Conservation (phyloP, 495 filamentous ascomycete species). For the Talaromyces thailandensis region DNA sequence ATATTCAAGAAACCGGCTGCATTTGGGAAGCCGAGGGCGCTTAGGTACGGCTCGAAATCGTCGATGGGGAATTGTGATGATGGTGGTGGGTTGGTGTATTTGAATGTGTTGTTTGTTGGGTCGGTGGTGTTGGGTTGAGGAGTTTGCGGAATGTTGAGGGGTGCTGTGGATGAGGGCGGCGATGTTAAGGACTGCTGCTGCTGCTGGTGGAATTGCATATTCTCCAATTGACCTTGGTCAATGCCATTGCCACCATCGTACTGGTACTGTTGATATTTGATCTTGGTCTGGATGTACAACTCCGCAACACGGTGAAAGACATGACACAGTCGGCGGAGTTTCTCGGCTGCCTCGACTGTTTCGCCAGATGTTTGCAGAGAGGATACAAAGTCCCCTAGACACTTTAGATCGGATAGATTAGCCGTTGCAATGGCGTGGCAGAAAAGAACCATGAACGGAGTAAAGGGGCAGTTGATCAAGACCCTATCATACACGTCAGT, state of each 20-base stretch:
- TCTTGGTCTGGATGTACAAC: slow-evolving; percentile 52
- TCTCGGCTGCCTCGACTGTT: slow-evolving; percentile 47
- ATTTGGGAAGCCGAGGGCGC: slow-evolving; percentile 45
- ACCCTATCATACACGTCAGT: slow-evolving; percentile 32
- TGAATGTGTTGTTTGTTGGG: slow-evolving; percentile 19
- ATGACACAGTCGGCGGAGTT: slow-evolving; percentile 51
- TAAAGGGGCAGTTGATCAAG: slow-evolving; percentile 56
- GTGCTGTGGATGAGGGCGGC: background rate
- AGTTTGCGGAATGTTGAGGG: background rate
- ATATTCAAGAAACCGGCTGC: slow-evolving; percentile 29
- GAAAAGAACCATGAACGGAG: slow-evolving; percentile 62
- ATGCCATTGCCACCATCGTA: background rate
- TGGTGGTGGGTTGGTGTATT: slow-evolving; percentile 19
- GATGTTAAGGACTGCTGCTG: background rate
- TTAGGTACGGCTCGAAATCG: slow-evolving; percentile 58
- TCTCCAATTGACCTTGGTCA: background rate
- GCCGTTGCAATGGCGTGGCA: slow-evolving; percentile 50
- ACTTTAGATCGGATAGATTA: slow-evolving; percentile 33
- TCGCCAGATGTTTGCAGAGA: slow-evolving; percentile 43
- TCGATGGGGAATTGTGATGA: slow-evolving; percentile 26
- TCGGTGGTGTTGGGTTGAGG: background rate
- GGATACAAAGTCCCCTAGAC: slow-evolving; percentile 46
- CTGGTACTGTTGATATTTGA: slow-evolving; percentile 15
- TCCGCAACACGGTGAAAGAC: slow-evolving; percentile 53
- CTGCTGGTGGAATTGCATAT: slow-evolving; percentile 10